Base-by-base conservation (phyloP, 495 filamentous ascomycete species). In the Podospora anserina region DNA sequence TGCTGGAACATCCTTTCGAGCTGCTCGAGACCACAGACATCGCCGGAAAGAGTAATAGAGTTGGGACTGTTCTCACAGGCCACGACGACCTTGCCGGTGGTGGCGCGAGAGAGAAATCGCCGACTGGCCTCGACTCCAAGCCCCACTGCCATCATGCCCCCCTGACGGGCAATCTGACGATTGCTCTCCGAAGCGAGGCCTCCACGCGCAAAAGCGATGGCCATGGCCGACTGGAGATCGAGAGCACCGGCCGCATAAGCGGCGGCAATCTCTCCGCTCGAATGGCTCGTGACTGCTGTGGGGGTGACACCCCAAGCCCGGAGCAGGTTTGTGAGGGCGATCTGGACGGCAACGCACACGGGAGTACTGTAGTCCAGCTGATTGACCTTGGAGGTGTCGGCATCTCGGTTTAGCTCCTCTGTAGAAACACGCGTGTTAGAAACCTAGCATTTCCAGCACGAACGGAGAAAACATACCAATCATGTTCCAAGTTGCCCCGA, bases 261-360 rank as follows among this genome's bases (percentile, higher is more conserved):
- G 5, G 85, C 85, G 0, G 80, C 83, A 69, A 90, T 89, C 71
- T 90, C 88, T n/a, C 88, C 88, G 62, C 84, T 87, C 3, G 87
- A 89, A 69, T 90, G 88, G 15, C 88, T 87, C 1, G 86, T 79
- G 0, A 86, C 86, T 11, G 82, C 80, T 1, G 69, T 66, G 0
- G 86, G 85, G 0, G 54, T 70, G 30, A 90, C 81, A 9, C 79
- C 80, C 84, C 85, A 88, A 11, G 77, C 74, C 2, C 70, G 68
- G 6, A 90, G 72, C 0, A 91, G 73, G 2, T 86, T 78, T 0
- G 87, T 85, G 4, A 90, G 68, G 0, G 83, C 81, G 13, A 87
- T 80, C 68, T 87, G 83, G 2, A 87, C 68, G 2, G 80, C 81
- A 6, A 82, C 83, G 68, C 68, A 90, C 18, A 72, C 79, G 7